Conservation (phyloP, 345 rosid genomes). For the Melaleuca alternifolia region DNA sequence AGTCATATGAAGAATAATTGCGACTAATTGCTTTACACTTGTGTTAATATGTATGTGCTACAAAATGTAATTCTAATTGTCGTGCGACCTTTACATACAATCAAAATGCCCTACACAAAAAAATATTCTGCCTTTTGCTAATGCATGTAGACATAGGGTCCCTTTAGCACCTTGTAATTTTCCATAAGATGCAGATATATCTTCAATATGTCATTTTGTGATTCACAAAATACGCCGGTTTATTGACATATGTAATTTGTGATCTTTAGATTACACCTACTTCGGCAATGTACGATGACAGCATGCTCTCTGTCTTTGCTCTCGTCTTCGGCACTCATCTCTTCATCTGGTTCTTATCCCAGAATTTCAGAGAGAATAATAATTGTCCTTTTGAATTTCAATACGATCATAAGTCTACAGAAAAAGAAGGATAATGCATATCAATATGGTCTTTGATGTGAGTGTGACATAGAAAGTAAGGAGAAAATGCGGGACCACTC, state of each 20-base stretch:
- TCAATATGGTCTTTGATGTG: background rate
- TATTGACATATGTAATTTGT: background rate
- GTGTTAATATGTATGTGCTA: background rate
- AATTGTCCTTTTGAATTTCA: background rate
- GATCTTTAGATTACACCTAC: background rate
- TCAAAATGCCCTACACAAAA: background rate
- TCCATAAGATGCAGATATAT: background rate
- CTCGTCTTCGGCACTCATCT: background rate
- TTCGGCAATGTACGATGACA: background rate
- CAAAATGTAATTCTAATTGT: background rate
- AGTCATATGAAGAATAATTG: slow-evolving; percentile 85
- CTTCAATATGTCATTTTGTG: background rate
- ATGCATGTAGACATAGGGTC: background rate
- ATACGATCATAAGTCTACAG: background rate
- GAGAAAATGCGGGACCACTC: background rate
- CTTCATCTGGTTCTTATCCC: background rate
- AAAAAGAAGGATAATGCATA: background rate
- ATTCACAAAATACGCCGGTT: background rate
- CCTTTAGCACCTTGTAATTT: background rate
- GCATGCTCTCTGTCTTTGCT: background rate
- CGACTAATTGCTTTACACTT: background rate
- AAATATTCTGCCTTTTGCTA: background rate
- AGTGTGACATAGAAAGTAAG: background rate
- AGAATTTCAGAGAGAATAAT: background rate
- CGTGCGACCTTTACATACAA: background rate